Evolutionary conservation across 129 eudicot species (phyloP).

Genomic region (Lonicera japonica): DNA sequence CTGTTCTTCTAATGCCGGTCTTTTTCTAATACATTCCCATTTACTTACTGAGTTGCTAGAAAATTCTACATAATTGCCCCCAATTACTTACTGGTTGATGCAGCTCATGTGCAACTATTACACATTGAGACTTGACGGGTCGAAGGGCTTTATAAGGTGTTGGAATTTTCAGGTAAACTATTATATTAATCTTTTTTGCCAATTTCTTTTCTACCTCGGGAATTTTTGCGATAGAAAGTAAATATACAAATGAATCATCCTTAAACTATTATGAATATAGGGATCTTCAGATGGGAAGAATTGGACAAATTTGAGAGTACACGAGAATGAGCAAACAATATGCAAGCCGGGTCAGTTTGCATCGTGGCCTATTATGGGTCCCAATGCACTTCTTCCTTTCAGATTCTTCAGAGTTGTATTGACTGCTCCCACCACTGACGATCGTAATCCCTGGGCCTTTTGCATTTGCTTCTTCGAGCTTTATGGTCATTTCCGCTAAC

Average conservation of each 20-base stretch:
- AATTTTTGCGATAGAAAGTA: not conserved
- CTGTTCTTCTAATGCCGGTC: too few species aligned
- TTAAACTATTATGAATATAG: slow-evolving; percentile 21
- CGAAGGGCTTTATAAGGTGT: slow-evolving; percentile 68
- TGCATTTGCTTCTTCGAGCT: slow-evolving; percentile 92
- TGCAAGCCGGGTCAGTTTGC: slow-evolving; percentile 94
- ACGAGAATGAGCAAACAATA: slow-evolving; percentile 77
- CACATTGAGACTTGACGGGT: slow-evolving; percentile 94
- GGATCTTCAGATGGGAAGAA: slow-evolving; percentile 81
- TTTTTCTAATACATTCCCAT: too few species aligned
- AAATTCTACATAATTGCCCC: not conserved
- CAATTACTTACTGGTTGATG: slow-evolving; percentile 9
- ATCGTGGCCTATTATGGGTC: slow-evolving; percentile 78
- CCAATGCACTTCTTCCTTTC: slow-evolving; percentile 84
- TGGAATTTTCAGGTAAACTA: slow-evolving; percentile 79
- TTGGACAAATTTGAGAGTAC: slow-evolving; percentile 84
- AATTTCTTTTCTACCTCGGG: not conserved
- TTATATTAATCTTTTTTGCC: not conserved
- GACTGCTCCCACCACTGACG: slow-evolving; percentile 71
- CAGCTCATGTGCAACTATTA: slow-evolving; percentile 98
- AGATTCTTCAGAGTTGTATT: slow-evolving; percentile 75
- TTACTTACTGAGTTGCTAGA: too few species aligned
- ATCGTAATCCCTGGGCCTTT: slow-evolving; percentile 69
- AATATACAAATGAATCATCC: not conserved
- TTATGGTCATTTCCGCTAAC: slow-evolving; percentile 71